Evolutionary conservation across 108 stramenopile species (phyloP).

Genomic region (Cylindrotheca closterium): DNA sequence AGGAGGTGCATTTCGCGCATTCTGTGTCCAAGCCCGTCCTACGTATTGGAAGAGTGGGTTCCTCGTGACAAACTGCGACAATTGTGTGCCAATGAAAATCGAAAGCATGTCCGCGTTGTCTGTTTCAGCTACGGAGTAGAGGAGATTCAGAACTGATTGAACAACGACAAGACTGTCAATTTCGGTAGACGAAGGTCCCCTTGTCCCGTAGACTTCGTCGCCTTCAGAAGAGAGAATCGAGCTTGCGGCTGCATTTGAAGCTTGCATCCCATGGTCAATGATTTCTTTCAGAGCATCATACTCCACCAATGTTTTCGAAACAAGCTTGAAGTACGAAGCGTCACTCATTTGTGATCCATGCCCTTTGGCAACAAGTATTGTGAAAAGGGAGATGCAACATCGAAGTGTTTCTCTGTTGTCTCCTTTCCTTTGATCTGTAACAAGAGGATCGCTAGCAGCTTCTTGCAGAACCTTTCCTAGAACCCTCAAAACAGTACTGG

Average conservation of each 20-base stretch:
- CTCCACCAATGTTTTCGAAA: slow-evolving; percentile 12
- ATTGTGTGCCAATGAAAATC: slow-evolving; percentile 9
- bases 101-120: slow-evolving; percentile 10
- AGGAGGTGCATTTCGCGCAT: slow-evolving; percentile 1
- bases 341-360: not conserved
- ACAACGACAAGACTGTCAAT: slow-evolving; percentile 6
- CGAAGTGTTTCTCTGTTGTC: slow-evolving; percentile 2
- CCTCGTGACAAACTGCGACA: slow-evolving; percentile 24
- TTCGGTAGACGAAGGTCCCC: not conserved
- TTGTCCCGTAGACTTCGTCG: not conserved
- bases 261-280: slow-evolving; percentile 12
- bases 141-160: slow-evolving; percentile 19
- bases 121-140: slow-evolving; percentile 17
- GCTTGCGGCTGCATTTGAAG: not conserved
- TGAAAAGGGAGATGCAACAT: slow-evolving; percentile 7
- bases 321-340: slow-evolving; percentile 4
- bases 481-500: slow-evolving; percentile 3
- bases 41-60: slow-evolving; percentile 23
- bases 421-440: not conserved
- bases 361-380: not conserved
- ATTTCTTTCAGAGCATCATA: slow-evolving; percentile 19
- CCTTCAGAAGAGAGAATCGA: not conserved
- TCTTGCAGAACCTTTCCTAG: not conserved
- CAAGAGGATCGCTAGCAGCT: not conserved
- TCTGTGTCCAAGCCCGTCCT: not conserved